These are phyloP conservation scores for Seminavis robusta DNA, from an alignment of 108 stramenopile species.

Conservation along the genomic window DNA sequence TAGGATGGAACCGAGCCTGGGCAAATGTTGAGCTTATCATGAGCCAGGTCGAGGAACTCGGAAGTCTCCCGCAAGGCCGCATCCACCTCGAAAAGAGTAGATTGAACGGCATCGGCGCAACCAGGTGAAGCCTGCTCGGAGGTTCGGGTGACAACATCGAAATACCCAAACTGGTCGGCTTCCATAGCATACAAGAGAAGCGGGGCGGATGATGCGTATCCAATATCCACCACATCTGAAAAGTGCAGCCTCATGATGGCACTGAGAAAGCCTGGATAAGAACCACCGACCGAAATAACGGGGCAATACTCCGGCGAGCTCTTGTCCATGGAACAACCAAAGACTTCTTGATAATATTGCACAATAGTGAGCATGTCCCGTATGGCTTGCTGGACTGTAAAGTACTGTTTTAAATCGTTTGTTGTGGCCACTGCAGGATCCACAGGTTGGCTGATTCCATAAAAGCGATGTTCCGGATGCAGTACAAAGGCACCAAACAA, in stretches of 20 bases:
- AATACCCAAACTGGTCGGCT: conserved; percentile 27
- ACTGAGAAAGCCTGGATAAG: conserved; percentile 74
- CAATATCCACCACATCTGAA: conserved; percentile 62
- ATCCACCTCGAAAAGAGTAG: conserved; percentile 19
- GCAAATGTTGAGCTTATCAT: conserved; percentile 30
- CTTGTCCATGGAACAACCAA: conserved; percentile 40
- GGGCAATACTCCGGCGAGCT: conserved; percentile 58
- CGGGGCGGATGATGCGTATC: conserved; percentile 70
- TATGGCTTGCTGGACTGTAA: too few species aligned
- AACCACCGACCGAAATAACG: conserved; percentile 72
- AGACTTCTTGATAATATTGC: conserved; percentile 12
- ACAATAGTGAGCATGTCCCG: conserved; percentile 17
- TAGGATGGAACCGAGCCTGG: conserved; percentile 49
- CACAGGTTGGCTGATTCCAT: conserved; percentile 65
- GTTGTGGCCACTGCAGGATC: too few species aligned
- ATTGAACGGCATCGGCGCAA: conserved; percentile 33
- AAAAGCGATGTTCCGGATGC: conserved; percentile 84
- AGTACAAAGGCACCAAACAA: conserved; percentile 66
- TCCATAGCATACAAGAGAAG: conserved; percentile 56
- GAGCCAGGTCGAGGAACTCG: not conserved
- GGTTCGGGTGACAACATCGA: conserved; percentile 28
- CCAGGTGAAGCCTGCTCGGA: conserved; percentile 36
- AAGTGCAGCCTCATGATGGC: conserved; percentile 59
- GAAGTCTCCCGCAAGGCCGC: not conserved
- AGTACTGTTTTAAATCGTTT: too few species aligned